Conservation (phyloP, 441 rosid species). For the Pelargonium exstipulatum region DNA sequence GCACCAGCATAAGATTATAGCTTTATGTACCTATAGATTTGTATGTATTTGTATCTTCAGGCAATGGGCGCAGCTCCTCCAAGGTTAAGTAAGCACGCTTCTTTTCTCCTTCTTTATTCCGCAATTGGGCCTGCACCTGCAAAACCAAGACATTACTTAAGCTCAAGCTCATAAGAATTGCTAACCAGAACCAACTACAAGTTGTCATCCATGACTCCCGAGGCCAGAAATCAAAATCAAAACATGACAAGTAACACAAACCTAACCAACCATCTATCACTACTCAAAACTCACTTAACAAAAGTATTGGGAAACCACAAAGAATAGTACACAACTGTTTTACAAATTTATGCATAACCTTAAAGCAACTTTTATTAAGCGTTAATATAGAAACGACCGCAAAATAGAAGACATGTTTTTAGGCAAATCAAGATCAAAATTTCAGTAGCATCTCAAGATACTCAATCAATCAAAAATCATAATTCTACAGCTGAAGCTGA, state of each 20-base stretch:
- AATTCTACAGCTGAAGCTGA: not conserved
- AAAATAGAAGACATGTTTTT: not conserved
- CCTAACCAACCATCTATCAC: not conserved
- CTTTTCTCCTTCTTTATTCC: slow-evolving; percentile 79
- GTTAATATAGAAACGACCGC: not conserved
- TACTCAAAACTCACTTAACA: not conserved
- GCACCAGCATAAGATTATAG: not conserved
- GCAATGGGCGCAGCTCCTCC: slow-evolving; percentile 73
- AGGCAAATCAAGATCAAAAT: not conserved
- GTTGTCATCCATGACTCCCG: not conserved
- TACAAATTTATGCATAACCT: not conserved
- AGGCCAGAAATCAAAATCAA: not conserved
- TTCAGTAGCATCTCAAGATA: not conserved
- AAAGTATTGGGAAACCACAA: not conserved
- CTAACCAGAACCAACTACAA: not conserved
- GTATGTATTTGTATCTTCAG: slow-evolving; percentile 75
- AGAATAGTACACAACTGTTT: not conserved
- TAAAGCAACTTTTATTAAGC: not conserved
- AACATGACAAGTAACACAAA: not conserved
- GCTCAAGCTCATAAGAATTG: not conserved
- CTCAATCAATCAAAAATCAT: not conserved
- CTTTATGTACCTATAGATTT: slow-evolving; percentile 56
- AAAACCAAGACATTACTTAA: slow-evolving; percentile 19
- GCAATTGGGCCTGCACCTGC: slow-evolving; percentile 81
- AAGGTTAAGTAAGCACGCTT: slow-evolving; percentile 83